These are phyloP conservation scores for Neurospora crassa DNA, from an alignment of 2,329 filamentous ascomycete species.

Conservation along the genomic window DNA sequence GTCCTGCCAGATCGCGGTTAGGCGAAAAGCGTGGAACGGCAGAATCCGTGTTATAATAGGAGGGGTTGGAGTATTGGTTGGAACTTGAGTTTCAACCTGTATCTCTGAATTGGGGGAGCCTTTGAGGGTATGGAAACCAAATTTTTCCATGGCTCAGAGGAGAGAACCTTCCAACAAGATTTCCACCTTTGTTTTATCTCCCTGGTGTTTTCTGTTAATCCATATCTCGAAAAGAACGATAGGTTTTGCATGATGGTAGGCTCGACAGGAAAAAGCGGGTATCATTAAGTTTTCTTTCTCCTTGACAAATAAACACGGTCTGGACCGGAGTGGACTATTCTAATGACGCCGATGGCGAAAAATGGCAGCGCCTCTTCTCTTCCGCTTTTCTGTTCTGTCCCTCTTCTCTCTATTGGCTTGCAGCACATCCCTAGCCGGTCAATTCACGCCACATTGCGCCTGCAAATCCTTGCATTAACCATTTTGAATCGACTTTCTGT, in stretches of 20 bases:
- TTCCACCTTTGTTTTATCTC: background rate
- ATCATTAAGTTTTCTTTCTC: slow-evolving; percentile 2
- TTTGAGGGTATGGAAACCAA: background rate
- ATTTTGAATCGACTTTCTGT: background rate
- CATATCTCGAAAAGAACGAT: background rate
- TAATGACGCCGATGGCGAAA: slow-evolving; percentile 11
- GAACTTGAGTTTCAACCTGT: background rate
- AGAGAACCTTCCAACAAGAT: background rate
- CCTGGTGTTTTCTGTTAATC: slow-evolving; percentile 2
- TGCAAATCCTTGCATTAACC: background rate
- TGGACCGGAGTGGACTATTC: slow-evolving; percentile 13
- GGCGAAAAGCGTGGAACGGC: background rate
- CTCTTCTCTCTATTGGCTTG: slow-evolving; percentile 1
- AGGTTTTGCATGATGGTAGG: slow-evolving; percentile 6
- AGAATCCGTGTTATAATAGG: background rate
- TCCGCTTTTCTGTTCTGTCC: slow-evolving; percentile 1
- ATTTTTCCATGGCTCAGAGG: background rate
- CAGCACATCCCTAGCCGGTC: background rate
- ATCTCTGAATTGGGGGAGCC: background rate
- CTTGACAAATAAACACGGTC: slow-evolving; percentile 15
- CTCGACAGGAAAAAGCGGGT: background rate
- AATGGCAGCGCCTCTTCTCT: slow-evolving; percentile 4
- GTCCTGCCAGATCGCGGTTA: background rate
- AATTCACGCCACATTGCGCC: background rate
- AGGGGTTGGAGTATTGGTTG: background rate